These are phyloP conservation scores for Echeveria elegans DNA, from an alignment of 164 flowering plant species.

Conservation along the genomic window DNA sequence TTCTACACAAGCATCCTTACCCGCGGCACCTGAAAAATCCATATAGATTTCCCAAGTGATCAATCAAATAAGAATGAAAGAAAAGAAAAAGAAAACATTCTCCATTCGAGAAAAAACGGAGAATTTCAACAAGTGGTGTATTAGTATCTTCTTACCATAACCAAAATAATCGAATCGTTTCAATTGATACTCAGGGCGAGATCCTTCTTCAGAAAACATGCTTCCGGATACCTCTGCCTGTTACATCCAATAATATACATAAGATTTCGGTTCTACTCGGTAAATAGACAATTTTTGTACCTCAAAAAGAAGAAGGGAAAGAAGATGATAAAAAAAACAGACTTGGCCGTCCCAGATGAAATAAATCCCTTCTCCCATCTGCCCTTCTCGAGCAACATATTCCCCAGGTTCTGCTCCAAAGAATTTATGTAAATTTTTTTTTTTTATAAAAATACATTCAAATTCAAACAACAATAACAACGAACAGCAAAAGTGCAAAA, in stretches of 20 bases:
- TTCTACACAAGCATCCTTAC: slow-evolving; percentile 33
- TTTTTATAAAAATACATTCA: background rate
- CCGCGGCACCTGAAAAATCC: slow-evolving; percentile 22
- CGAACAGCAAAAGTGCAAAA: background rate
- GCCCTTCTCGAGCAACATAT: slow-evolving; percentile 32
- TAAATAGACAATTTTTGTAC: background rate
- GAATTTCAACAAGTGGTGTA: background rate
- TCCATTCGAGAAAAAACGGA: background rate
- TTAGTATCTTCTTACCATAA: slow-evolving; percentile 27
- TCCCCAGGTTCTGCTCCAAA: slow-evolving; percentile 4
- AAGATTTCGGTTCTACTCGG: background rate
- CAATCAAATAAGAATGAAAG: background rate
- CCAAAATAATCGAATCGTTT: slow-evolving; percentile 79
- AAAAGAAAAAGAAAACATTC: too few relatives aligned
- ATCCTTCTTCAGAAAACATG: slow-evolving; percentile 36
- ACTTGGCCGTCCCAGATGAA: slow-evolving; percentile 93
- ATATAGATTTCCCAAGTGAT: background rate
- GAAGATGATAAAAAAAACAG: slow-evolving; percentile 4
- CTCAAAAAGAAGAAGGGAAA: background rate
- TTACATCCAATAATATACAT: background rate
- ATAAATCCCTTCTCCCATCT: slow-evolving; percentile 63
- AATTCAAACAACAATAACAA: background rate
- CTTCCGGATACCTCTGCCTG: slow-evolving; percentile 80
- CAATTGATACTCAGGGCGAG: slow-evolving; percentile 47
- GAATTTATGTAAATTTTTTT: background rate